phyloP scores from a whole-genome alignment of 352 stramenopile genomes.

The Phytophthora cryptogea region DNA sequence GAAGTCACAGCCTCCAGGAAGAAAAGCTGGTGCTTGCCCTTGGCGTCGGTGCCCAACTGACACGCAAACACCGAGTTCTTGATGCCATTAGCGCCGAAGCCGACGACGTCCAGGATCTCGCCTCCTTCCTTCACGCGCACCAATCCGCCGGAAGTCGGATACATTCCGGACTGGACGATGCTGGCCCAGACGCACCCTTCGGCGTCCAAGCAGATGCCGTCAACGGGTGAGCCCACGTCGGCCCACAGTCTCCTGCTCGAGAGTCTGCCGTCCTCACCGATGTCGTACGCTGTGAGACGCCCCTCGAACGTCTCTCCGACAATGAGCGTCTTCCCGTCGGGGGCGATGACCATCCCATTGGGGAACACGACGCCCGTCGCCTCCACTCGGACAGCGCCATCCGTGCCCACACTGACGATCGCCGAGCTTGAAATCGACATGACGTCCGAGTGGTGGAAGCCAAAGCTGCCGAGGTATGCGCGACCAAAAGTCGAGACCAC shows the following conservation, averaged over 20 bases:
- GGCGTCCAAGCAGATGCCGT: constrained; percentile 70
- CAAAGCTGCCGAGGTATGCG: constrained; percentile 69
- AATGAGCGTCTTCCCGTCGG: constrained; percentile 76
- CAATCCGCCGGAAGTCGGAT: constrained; percentile 50
- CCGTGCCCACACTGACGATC: constrained; percentile 59
- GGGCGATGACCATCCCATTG: constrained; percentile 74
- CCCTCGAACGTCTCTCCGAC: constrained; percentile 64
- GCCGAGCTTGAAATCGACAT: constrained; percentile 48
- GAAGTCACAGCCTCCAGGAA: too few species aligned
- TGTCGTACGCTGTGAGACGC: constrained; percentile 65
- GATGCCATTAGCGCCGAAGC: constrained; percentile 66
- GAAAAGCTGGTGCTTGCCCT: constrained; percentile 59
- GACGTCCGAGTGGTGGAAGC: constrained; percentile 50
- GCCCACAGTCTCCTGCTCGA: constrained; percentile 61
- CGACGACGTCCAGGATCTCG: constrained; percentile 54
- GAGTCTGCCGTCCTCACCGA: constrained; percentile 50
- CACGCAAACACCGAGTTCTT: constrained; percentile 60
- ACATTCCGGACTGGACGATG: constrained; percentile 55
- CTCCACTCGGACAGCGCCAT: constrained; percentile 51
- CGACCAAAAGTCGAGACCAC: constrained; percentile 50
- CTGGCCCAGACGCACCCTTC: constrained; percentile 71
- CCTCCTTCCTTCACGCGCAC: constrained; percentile 63
- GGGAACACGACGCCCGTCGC: constrained; percentile 66
- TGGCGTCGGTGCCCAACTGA: constrained; percentile 55
- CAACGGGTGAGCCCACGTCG: constrained; percentile 45